Conservation (phyloP, 768 basidiomycete genomes). For the Russula brevipes region DNA sequence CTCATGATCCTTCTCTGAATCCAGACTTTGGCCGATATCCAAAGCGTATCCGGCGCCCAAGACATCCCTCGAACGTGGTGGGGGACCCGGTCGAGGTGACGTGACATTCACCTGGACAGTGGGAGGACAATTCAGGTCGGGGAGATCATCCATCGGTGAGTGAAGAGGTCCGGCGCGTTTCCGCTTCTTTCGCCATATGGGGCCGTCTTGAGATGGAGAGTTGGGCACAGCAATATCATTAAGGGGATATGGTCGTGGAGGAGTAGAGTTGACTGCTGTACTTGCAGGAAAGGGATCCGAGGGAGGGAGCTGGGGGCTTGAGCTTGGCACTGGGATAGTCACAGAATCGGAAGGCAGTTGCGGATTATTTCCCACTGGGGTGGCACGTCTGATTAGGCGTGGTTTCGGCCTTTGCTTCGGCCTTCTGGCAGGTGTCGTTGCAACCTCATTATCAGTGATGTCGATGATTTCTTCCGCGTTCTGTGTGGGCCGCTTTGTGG, state of each 20-base stretch:
- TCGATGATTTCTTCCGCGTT: constrained; percentile 28
- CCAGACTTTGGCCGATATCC: constrained; percentile 4
- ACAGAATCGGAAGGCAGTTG: constrained; percentile 21
- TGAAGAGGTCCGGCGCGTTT: neutral
- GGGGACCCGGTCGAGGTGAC: constrained; percentile 14
- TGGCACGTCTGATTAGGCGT: constrained; percentile 18
- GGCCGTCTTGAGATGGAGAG: constrained; percentile 9
- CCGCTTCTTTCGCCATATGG: constrained; percentile 25
- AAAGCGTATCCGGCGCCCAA: neutral
- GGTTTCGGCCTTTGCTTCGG: constrained; percentile 14
- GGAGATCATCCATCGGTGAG: neutral
- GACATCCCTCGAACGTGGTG: neutral
- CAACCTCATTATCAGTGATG: constrained; percentile 32
- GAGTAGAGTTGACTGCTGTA: constrained; percentile 14
- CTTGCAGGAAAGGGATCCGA: constrained; percentile 27
- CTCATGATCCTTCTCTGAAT: constrained; percentile 17
- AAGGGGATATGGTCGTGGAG: constrained; percentile 10
- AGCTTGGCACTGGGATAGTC: constrained; percentile 27
- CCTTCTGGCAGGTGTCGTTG: constrained; percentile 20
- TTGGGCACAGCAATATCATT: constrained; percentile 1
- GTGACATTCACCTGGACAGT: neutral
- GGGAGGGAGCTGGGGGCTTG: constrained; percentile 29
- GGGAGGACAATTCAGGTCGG: neutral
- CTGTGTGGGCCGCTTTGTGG: constrained; percentile 16
- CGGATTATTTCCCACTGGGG: constrained; percentile 15